phyloP scores from a whole-genome alignment of 2,329 filamentous ascomycete genomes.

The Metarhizium rileyi region DNA sequence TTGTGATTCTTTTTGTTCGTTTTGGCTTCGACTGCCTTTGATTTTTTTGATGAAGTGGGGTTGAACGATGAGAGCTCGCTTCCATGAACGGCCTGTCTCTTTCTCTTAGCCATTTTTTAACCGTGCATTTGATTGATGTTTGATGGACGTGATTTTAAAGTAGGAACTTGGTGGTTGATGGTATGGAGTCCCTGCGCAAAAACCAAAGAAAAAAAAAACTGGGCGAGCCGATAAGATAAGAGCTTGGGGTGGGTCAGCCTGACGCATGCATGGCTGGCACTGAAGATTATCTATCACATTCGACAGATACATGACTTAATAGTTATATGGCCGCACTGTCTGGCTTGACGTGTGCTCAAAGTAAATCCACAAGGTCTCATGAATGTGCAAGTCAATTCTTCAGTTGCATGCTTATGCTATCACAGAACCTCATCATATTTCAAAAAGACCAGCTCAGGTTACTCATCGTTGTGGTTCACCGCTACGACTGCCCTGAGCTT shows the following conservation, averaged over 20 bases:
- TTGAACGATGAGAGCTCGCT: constrained; percentile 16
- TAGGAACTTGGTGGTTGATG: not conserved
- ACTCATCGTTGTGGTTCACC: constrained; percentile 19
- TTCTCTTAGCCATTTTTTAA: constrained; percentile 36
- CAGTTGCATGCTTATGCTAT: constrained; percentile 8
- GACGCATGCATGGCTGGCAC: too few relatives aligned
- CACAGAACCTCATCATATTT: constrained; percentile 3
- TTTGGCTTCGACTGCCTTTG: constrained; percentile 14
- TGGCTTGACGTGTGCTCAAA: not conserved
- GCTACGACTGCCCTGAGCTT: constrained; percentile 43
- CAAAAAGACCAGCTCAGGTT: constrained; percentile 5
- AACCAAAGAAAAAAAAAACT: constrained; percentile 2
- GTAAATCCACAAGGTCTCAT: not conserved
- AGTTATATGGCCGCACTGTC: not conserved
- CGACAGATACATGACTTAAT: too few relatives aligned
- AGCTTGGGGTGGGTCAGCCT: not conserved
- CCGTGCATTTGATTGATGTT: not conserved
- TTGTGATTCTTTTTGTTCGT: constrained; percentile 1
- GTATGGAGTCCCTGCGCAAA: not conserved
- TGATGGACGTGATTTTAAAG: not conserved
- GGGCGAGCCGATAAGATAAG: constrained; percentile 6
- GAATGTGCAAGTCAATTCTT: not conserved
- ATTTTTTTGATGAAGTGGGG: constrained; percentile 21
- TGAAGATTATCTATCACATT: not conserved
- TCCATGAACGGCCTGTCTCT: constrained; percentile 29